phyloP scores from a whole-genome alignment of 139 green algal genomes.

The Closterium sp. region DNA sequence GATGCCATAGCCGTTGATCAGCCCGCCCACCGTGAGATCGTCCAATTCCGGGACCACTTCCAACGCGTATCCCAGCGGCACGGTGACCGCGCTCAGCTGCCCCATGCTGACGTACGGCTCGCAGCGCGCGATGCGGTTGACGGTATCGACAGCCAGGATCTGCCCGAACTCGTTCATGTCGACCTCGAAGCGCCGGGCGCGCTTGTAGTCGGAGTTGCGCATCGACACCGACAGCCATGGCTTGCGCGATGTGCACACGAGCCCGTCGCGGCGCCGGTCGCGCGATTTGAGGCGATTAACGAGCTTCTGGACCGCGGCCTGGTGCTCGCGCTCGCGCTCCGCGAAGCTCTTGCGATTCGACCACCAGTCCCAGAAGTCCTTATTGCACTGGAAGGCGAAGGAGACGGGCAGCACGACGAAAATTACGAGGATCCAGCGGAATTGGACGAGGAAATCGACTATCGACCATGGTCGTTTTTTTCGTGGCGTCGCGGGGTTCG shows the following conservation, averaged over 20 bases:
- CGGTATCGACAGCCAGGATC: slow-evolving; percentile 21
- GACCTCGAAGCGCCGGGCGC: slow-evolving; percentile 19
- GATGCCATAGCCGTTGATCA: slow-evolving; percentile 50
- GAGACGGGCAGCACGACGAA: slow-evolving; percentile 38
- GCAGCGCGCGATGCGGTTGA: slow-evolving; percentile 1
- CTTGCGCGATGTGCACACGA: slow-evolving; percentile 28
- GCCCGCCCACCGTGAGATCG: slow-evolving; percentile 39
- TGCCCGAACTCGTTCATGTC: slow-evolving; percentile 32
- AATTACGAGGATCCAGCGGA: slow-evolving; percentile 35
- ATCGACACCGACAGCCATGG: slow-evolving; percentile 27
- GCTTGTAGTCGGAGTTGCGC: slow-evolving; percentile 36
- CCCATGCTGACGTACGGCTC: slow-evolving; percentile 38
- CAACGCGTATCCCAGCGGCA: slow-evolving; percentile 28
- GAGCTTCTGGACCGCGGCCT: slow-evolving; percentile 13
- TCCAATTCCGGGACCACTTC: slow-evolving; percentile 41
- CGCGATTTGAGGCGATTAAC: background rate
- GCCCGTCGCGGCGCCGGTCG: slow-evolving; percentile 6
- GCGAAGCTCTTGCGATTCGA: slow-evolving; percentile 14
- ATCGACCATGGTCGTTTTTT: background rate
- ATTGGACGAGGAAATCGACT: slow-evolving; percentile 23
- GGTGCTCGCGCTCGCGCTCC: slow-evolving; percentile 13
- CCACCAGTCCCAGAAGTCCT: slow-evolving; percentile 30
- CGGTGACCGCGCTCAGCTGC: slow-evolving; percentile 12
- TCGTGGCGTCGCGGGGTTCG: background rate
- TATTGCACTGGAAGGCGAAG: slow-evolving; percentile 24